phyloP scores from a whole-genome alignment of 257 asterid genomes.

The Verbascum thapsus region DNA sequence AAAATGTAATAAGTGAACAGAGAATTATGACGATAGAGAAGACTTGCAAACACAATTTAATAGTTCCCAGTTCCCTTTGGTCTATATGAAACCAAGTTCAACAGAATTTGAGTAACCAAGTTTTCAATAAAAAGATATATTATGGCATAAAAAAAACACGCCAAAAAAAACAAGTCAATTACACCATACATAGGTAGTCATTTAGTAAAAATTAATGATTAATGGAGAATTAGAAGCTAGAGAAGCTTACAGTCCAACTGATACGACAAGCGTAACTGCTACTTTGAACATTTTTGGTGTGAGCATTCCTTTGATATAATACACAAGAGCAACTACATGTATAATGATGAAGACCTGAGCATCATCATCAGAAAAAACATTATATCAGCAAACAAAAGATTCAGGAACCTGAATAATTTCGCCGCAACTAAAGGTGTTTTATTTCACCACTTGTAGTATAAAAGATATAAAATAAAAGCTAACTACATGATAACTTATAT shows the following conservation, averaged over 20 bases:
- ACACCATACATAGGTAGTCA: too few species aligned
- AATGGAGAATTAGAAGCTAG: slow-evolving; percentile 23
- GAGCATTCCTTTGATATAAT: slow-evolving; percentile 86
- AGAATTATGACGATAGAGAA: slow-evolving; percentile 7
- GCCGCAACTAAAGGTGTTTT: slow-evolving; percentile 10
- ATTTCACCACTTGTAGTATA: too few species aligned
- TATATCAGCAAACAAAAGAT: slow-evolving; percentile 26
- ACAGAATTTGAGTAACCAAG: too few species aligned
- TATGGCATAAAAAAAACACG: too few species aligned
- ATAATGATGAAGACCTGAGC: slow-evolving; percentile 84
- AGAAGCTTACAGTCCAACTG: slow-evolving; percentile 81
- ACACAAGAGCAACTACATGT: slow-evolving; percentile 92
- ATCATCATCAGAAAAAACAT: slow-evolving; percentile 30
- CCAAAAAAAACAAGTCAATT: too few species aligned
- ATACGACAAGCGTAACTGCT: slow-evolving; percentile 86
- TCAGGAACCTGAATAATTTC: too few species aligned
- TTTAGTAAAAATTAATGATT: slow-evolving; percentile 3
- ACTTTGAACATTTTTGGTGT: slow-evolving; percentile 95
- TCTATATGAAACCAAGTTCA: too few species aligned
- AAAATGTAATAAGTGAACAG: too few species aligned
- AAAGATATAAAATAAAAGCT: too few species aligned
- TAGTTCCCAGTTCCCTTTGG: too few species aligned
- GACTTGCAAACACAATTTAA: neutral
- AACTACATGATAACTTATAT: too few species aligned
- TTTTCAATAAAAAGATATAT: too few species aligned